phyloP scores from a whole-genome alignment of 2,329 filamentous ascomycete genomes.

The Aureobasidium musti region DNA sequence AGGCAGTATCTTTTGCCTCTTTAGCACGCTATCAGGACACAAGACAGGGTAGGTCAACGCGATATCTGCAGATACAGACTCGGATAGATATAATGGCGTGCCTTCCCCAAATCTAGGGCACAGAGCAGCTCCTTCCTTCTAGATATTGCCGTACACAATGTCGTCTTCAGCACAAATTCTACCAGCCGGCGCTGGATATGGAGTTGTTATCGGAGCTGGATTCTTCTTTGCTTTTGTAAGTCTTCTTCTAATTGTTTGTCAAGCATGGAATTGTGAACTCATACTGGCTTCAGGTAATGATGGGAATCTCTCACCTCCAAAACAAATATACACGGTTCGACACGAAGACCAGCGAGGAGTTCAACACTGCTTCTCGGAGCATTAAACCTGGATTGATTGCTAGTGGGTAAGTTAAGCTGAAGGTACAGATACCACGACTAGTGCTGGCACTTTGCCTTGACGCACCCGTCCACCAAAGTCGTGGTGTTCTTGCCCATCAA shows the following conservation, averaged over 20 bases:
- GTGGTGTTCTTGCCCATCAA: no score
- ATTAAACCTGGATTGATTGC: constrained; percentile 85
- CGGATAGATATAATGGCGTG: constrained; percentile 2
- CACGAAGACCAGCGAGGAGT: constrained; percentile 84
- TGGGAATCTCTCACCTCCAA: constrained; percentile 33
- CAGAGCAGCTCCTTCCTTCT: neutral
- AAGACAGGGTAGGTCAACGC: neutral
- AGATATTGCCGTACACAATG: neutral
- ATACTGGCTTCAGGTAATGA: constrained; percentile 12
- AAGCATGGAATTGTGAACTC: neutral
- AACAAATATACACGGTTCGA: constrained; percentile 56
- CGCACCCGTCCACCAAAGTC: no score
- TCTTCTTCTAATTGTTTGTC: neutral
- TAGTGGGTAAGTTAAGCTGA: no score
- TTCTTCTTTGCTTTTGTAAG: constrained; percentile 63
- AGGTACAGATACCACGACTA: no score
- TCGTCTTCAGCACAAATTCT: constrained; percentile 27
- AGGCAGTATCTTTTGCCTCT: constrained; percentile 4
- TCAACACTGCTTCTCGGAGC: constrained; percentile 79
- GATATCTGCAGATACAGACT: neutral
- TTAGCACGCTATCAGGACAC: neutral
- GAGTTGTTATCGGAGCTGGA: constrained; percentile 71
- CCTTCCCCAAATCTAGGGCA: neutral
- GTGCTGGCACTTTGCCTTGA: no score
- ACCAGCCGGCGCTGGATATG: constrained; percentile 61